Evolutionary conservation across 169 alveolate species (phyloP).

Genomic region (Amoebophrya sp.): DNA sequence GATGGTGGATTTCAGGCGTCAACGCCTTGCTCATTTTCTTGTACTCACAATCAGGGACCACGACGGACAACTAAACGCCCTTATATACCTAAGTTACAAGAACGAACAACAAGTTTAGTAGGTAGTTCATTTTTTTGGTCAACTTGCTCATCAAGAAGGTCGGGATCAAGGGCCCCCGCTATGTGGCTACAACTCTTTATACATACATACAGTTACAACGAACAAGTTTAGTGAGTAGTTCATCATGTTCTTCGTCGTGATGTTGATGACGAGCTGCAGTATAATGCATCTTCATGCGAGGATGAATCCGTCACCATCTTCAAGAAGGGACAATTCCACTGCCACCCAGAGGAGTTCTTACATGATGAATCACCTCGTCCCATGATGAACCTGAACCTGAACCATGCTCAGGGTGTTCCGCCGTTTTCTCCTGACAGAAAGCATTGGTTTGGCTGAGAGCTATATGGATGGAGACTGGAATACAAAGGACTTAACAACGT

Average conservation of each 20-base stretch:
- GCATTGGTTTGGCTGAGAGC: neutral
- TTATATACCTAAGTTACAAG: neutral
- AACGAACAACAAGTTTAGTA: neutral
- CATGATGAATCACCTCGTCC: neutral
- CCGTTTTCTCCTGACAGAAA: neutral
- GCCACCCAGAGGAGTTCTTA: too few relatives aligned
- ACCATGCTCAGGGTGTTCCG: neutral
- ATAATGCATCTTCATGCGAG: neutral
- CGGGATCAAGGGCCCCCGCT: too few relatives aligned
- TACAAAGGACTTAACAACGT: neutral
- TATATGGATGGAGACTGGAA: conserved; percentile 11
- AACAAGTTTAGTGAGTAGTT: too few relatives aligned
- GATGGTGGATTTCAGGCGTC: neutral
- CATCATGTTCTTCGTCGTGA: neutral
- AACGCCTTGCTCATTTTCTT: neutral
- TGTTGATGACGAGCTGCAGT: neutral
- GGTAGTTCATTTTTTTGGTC: too few relatives aligned
- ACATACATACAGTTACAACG: too few relatives aligned
- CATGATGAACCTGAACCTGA: neutral
- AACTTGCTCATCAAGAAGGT: too few relatives aligned
- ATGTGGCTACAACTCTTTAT: too few relatives aligned
- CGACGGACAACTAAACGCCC: too few relatives aligned
- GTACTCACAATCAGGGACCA: neutral
- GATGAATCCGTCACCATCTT: neutral
- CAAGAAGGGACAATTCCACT: neutral